These are phyloP conservation scores for Theileria orientalis DNA, from an alignment of 169 alveolate genomes.

Conservation along the genomic window DNA sequence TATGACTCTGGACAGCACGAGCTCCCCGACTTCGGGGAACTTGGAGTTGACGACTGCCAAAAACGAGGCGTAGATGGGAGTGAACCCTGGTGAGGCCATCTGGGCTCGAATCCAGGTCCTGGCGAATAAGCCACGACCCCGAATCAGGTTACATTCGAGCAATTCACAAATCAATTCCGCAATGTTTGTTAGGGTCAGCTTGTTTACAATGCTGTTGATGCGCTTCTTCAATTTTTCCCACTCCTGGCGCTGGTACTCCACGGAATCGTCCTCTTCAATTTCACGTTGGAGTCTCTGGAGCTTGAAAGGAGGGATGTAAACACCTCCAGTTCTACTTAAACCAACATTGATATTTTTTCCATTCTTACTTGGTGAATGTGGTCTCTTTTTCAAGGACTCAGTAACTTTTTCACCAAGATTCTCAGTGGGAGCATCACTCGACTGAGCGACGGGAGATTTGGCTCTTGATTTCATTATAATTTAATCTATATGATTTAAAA, in stretches of 20 bases:
- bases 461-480: neutral
- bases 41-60: conserved; percentile 95
- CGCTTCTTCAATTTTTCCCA: conserved; percentile 96
- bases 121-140: conserved; percentile 97
- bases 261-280: conserved; percentile 84
- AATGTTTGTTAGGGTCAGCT: conserved; percentile 88
- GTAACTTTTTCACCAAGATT: neutral
- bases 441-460: neutral
- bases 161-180: conserved; percentile 86
- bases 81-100: conserved; percentile 96
- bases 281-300: conserved; percentile 89
- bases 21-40: conserved; percentile 96
- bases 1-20: conserved; percentile 89
- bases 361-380: neutral
- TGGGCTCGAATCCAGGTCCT: conserved; percentile 96
- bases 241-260: conserved; percentile 92
- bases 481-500: neutral
- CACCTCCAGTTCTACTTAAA: conserved; percentile 89
- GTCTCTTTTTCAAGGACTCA: neutral
- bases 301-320: conserved; percentile 96
- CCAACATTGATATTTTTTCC: neutral
- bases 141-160: conserved; percentile 93
- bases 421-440: neutral
- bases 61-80: conserved; percentile 96
- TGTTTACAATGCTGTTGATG: conserved; percentile 94